Evolutionary conservation across 441 rosid genomes (phyloP).

Genomic region (Dalechampia spathulata): DNA sequence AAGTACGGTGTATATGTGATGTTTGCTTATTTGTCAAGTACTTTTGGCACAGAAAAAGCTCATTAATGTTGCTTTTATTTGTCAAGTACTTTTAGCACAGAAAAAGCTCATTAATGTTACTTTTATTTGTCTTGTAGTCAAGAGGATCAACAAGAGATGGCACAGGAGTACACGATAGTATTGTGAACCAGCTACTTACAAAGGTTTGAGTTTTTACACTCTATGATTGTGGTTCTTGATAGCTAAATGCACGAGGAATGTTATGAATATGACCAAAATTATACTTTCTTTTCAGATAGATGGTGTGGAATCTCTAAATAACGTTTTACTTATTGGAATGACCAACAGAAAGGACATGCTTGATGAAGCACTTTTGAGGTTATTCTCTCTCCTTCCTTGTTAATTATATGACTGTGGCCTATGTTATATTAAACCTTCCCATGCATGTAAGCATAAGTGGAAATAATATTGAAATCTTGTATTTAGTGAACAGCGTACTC

Average conservation of each 20-base stretch:
- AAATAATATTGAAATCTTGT: conserved; percentile 5
- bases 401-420: neutral
- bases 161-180: conserved; percentile 97
- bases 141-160: conserved; percentile 99
- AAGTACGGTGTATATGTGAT: conserved; percentile 4
- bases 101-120: conserved; percentile 14
- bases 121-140: conserved; percentile 46
- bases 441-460: neutral
- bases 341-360: conserved; percentile 98
- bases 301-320: conserved; percentile 97
- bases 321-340: conserved; percentile 98
- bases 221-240: conserved; percentile 4
- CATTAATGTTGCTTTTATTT: conserved; percentile 18
- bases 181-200: conserved; percentile 92
- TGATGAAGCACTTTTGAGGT: conserved; percentile 99
- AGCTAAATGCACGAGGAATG: neutral
- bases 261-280: conserved; percentile 12
- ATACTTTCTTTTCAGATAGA: conserved; percentile 66
- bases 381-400: conserved; percentile 18
- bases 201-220: conserved; percentile 43
- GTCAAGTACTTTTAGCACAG: neutral
- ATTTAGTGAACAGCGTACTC: neutral
- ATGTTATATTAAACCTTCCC: neutral
- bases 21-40: conserved; percentile 7
- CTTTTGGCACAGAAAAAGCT: neutral